Evolutionary conservation across 768 basidiomycete genomes (phyloP).

Genomic region (Leccinum broughii): DNA sequence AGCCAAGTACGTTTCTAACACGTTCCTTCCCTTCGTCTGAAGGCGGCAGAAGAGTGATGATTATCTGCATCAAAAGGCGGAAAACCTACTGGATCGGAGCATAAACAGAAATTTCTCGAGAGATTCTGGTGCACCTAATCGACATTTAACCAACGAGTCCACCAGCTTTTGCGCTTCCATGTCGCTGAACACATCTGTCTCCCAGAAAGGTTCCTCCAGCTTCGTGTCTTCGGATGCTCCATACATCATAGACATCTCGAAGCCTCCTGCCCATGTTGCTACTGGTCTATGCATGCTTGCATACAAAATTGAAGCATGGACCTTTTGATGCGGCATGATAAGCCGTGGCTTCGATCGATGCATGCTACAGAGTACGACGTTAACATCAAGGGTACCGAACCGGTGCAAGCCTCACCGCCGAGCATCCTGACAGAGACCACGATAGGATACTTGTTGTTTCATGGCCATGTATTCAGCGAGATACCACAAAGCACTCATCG

Average conservation of each 20-base stretch:
- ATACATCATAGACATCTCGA: background rate
- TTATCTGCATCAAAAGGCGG: background rate
- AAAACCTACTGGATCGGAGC: background rate
- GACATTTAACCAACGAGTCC: background rate
- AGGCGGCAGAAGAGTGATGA: background rate
- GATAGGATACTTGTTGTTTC: conserved; percentile 11
- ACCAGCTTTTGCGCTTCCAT: conserved; percentile 6
- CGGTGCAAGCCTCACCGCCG: conserved; percentile 8
- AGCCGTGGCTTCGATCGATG: conserved; percentile 14
- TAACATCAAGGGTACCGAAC: background rate
- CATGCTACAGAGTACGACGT: background rate
- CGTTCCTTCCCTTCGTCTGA: conserved; percentile 21
- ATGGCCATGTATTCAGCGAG: conserved; percentile 10
- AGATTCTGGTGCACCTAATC: conserved; percentile 8
- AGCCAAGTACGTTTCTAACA: conserved; percentile 13
- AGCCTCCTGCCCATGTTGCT: background rate
- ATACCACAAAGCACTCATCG: conserved; percentile 11
- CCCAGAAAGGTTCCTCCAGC: conserved; percentile 6
- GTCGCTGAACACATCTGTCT: conserved; percentile 11
- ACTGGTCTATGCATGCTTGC: background rate
- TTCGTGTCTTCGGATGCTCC: background rate
- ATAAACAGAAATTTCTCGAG: conserved; percentile 17
- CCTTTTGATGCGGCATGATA: background rate
- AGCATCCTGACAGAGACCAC: background rate
- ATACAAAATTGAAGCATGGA: background rate